Evolutionary conservation across 225 moss, liverwort and hornwort species (phyloP).

Genomic region (Pseudisothecium myosuroides): DNA sequence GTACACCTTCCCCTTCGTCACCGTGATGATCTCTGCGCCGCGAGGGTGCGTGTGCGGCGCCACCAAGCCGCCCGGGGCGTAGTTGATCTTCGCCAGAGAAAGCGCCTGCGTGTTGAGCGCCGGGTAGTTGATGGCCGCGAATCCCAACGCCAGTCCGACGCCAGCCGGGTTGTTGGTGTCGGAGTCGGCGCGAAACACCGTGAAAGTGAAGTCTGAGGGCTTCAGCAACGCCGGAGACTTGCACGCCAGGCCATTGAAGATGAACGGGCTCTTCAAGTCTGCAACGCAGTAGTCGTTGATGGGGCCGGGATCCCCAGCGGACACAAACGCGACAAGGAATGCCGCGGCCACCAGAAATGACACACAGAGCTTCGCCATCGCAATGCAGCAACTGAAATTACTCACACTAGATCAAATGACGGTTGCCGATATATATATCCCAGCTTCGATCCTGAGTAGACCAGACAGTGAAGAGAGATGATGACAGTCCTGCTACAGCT

Average conservation of each 20-base stretch:
- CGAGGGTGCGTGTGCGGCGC: constrained; percentile 18
- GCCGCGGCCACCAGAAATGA: not conserved
- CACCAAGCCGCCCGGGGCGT: constrained; percentile 5
- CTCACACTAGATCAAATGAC: not conserved
- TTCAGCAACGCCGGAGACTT: not conserved
- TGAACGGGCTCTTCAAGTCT: not conserved
- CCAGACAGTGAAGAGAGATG: not conserved
- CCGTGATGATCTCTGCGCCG: constrained; percentile 6
- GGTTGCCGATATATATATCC: too few species aligned
- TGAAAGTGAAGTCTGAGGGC: constrained; percentile 1
- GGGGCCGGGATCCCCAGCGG: not conserved
- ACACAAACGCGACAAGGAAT: not conserved
- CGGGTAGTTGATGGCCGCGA: constrained; percentile 27
- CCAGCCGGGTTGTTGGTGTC: constrained; percentile 1
- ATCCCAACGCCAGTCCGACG: not conserved
- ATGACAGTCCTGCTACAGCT: too few species aligned
- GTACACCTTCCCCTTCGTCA: constrained; percentile 4
- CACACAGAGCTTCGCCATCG: not conserved
- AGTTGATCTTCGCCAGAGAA: constrained; percentile 9
- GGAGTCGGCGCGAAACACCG: not conserved
- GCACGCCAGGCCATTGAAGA: constrained; percentile 14
- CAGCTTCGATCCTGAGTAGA: not conserved
- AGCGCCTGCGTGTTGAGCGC: constrained; percentile 19
- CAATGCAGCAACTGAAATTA: not conserved
- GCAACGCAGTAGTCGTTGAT: constrained; percentile 27